Evolutionary conservation across 805 yeast genomes (phyloP).

Genomic region (Candida glaebosa): DNA sequence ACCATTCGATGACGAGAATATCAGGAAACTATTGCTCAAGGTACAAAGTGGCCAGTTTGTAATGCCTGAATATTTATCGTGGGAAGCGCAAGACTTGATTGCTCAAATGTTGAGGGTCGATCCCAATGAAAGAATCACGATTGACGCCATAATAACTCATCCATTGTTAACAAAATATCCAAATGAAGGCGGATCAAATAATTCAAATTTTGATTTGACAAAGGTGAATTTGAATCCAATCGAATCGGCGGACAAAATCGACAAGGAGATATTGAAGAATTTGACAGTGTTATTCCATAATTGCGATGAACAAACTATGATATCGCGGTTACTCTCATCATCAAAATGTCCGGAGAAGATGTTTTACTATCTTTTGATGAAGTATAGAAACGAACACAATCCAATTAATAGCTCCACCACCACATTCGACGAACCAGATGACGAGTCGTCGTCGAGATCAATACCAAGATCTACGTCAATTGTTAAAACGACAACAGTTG

Average conservation of each 20-base stretch:
- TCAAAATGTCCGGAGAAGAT: conserved; percentile 74
- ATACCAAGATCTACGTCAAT: conserved; percentile 40
- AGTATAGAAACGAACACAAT: conserved; percentile 69
- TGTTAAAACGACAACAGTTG: conserved; percentile 38
- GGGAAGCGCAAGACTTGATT: conserved; percentile 85
- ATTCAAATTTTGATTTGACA: conserved; percentile 10
- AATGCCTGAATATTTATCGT: conserved; percentile 76
- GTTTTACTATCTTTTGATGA: conserved; percentile 68
- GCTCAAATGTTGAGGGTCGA: conserved; percentile 76
- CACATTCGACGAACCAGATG: conserved; percentile 21
- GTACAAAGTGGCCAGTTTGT: conserved; percentile 87
- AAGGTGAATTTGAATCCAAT: conserved; percentile 29
- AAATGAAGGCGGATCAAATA: conserved; percentile 11
- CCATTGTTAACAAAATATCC: conserved; percentile 79
- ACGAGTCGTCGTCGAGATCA: conserved; percentile 21
- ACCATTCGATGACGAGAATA: conserved; percentile 96
- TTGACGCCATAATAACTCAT: conserved; percentile 72
- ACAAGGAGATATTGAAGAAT: conserved; percentile 70
- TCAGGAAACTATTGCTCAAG: conserved; percentile 78
- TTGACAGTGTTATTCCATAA: conserved; percentile 82
- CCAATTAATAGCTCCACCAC: conserved; percentile 13
- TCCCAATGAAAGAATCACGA: conserved; percentile 75
- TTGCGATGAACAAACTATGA: conserved; percentile 51
- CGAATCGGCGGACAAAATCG: conserved; percentile 49
- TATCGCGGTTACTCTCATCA: conserved; percentile 49